These are phyloP conservation scores for Diplodia sapinea DNA, from an alignment of 2,329 filamentous ascomycete genomes.

Conservation along the genomic window DNA sequence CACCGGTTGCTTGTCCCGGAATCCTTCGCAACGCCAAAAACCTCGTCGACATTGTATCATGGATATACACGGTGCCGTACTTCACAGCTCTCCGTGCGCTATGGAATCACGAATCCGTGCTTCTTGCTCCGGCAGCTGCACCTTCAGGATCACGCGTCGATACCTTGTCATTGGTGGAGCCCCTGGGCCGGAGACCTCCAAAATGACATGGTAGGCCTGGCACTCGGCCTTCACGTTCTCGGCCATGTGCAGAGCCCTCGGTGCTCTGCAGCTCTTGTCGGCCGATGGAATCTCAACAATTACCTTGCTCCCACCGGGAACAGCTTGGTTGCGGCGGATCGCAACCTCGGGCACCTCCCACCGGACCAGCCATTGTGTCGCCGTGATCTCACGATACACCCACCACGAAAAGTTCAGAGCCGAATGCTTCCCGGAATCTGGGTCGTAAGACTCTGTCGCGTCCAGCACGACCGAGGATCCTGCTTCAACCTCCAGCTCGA, in stretches of 20 bases:
- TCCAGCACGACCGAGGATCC: constrained; percentile 52
- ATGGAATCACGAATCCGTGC: not conserved
- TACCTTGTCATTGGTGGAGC: constrained; percentile 55
- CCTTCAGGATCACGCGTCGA: constrained; percentile 51
- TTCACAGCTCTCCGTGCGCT: constrained; percentile 10
- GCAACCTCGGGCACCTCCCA: constrained; percentile 50
- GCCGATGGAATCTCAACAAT: constrained; percentile 51
- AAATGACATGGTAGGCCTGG: constrained; percentile 56
- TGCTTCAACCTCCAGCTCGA: constrained; percentile 51
- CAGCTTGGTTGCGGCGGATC: constrained; percentile 41
- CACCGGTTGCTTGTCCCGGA: not conserved
- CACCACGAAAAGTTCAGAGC: constrained; percentile 57
- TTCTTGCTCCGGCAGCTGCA: not conserved
- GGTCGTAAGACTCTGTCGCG: constrained; percentile 55
- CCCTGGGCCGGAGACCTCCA: constrained; percentile 57
- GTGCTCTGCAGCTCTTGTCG: constrained; percentile 50
- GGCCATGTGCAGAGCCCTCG: constrained; percentile 40
- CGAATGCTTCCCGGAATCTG: constrained; percentile 47
- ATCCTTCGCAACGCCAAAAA: not conserved
- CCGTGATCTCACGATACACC: constrained; percentile 54
- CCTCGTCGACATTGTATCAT: not conserved
- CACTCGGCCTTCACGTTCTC: constrained; percentile 48
- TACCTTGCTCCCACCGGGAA: constrained; percentile 37
- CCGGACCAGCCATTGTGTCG: constrained; percentile 52
- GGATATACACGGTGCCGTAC: not conserved